Evolutionary conservation across 805 yeast genomes (phyloP), one percentile per base, ranked within the genome.

Genomic region (Candida railenensis): DNA sequence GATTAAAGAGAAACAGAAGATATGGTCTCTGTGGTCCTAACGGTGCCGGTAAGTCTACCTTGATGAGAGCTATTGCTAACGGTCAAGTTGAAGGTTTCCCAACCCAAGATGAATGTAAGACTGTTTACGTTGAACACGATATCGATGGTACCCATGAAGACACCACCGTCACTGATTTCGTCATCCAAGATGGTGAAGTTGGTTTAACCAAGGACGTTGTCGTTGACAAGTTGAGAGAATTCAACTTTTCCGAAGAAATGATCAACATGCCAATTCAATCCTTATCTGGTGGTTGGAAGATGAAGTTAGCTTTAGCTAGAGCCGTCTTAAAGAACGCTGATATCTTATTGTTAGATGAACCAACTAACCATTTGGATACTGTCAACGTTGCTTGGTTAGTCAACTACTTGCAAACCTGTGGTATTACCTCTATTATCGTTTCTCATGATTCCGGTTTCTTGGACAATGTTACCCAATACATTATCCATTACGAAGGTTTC

Each of bases 51-150:
- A 73, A 73, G 63, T 73, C 78, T 49, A 73, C 78, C 59, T 72
- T 91, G 74, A 91, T 94, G 96, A 86, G 95, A 80, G 95, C 96
- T 62, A 84, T 89, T 75, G 96, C 96, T 60, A 89, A 89, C 80
- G 96, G 96, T 74, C 96, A 89, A 82, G 98, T 94, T 69, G 98
- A 94, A 73, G 98, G 98, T 75, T 94, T 94, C 97, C 99, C 99
- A 80, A 77, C 96, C 65, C 97, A 91, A 81, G 96, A 89, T 51
- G 97, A 92, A 81, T 89, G 97, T 81, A 89, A 89, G 83, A 94
- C 99, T 63, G 97, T 94, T 65, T 94, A 92, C 80, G 99, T 94
- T 71, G 99, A 94, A 81, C 99, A 94, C 82, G 98, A 94, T 77
- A 92, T 94, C 67, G 98, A 94, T 77, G 48, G 97, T 74, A 83